Evolutionary conservation across 2,329 filamentous ascomycete genomes (phyloP).

Genomic region (Aspergillus sclerotialis): DNA sequence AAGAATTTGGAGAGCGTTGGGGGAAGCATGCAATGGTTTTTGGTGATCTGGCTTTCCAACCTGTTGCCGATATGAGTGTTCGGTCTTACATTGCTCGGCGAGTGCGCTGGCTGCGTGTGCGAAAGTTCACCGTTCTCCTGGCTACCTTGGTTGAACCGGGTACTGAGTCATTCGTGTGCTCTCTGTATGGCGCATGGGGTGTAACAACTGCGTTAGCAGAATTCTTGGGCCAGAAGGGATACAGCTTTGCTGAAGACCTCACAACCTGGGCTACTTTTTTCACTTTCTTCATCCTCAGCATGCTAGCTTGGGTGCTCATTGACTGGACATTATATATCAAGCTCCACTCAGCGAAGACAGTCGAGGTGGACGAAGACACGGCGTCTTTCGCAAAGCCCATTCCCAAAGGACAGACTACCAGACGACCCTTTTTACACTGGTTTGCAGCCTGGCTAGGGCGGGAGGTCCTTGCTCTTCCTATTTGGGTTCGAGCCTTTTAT

Average conservation of each 20-base stretch:
- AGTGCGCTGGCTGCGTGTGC: slow-evolving; percentile 82
- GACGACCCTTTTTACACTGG: slow-evolving; percentile 63
- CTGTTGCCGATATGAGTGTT: slow-evolving; percentile 74
- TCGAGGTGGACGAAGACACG: slow-evolving; percentile 65
- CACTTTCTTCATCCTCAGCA: slow-evolving; percentile 58
- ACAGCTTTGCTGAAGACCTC: slow-evolving; percentile 44
- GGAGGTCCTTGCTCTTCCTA: slow-evolving; percentile 73
- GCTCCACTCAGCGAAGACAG: slow-evolving; percentile 65
- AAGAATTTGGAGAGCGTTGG: slow-evolving; percentile 39
- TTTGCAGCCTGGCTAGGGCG: slow-evolving; percentile 75
- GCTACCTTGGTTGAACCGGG: slow-evolving; percentile 91
- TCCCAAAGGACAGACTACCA: slow-evolving; percentile 38
- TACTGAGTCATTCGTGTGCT: slow-evolving; percentile 81
- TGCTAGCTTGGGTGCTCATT: slow-evolving; percentile 63
- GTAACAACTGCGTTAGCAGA: slow-evolving; percentile 60
- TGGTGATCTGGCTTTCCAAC: slow-evolving; percentile 84
- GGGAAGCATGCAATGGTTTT: slow-evolving; percentile 77
- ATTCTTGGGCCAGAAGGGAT: slow-evolving; percentile 45
- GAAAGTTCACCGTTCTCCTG: slow-evolving; percentile 85
- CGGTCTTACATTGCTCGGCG: slow-evolving; percentile 70
- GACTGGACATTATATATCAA: slow-evolving; percentile 69
- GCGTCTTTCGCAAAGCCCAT: slow-evolving; percentile 61
- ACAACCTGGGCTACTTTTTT: slow-evolving; percentile 62
- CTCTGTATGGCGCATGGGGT: slow-evolving; percentile 70
- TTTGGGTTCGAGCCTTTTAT: slow-evolving; percentile 85